Base-by-base conservation (phyloP, 805 yeast species). In the Peterozyma xylosa region DNA sequence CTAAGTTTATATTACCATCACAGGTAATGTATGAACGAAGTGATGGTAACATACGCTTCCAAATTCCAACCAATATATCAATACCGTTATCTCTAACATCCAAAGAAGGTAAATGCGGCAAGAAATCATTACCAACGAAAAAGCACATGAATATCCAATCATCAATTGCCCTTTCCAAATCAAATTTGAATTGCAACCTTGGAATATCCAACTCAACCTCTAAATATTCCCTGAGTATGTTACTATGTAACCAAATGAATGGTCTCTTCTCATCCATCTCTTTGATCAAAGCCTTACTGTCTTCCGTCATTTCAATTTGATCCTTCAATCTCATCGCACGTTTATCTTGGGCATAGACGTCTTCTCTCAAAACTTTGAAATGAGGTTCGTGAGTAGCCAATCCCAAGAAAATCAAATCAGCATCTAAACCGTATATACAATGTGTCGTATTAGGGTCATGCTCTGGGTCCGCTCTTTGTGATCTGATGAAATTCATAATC, bases 71-170 rank as follows among this genome's bases (percentile, higher is more conserved):
- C 43, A 93, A 66, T 18, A 76, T 69, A 57, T 91, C 96, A 55
- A 93, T 85, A 53, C 96, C 90, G 56, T 87, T 86, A 62, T 93
- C 98, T 53, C 99, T 78, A 37, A 93, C 97, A 56, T 91, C 96
- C 44, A 93, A 73, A 30, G 95, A 81, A 3, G 99, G 98, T 52
- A 93, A 68, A 64, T 91, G 98, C 1, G 99, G 99, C 55, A 93
- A 68, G 73, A 93, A 93, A 78, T 93, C 99, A 59, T 93, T 93
- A 63, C 99, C 99, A 50, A 91, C 95, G 59, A 93, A 93, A 69
- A 93, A 93, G 74, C 98, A 91, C 90, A 93, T 84, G 53, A 93
- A 93, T 13, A 93, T 88, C 99, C 99, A 93, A 64, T 93, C 99
- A 59, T 93, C 99, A 48, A 93, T 82, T 2, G 98, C 97, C 47